Evolutionary conservation across 768 basidiomycete species (phyloP).

Genomic region (Amanita rimosa): DNA sequence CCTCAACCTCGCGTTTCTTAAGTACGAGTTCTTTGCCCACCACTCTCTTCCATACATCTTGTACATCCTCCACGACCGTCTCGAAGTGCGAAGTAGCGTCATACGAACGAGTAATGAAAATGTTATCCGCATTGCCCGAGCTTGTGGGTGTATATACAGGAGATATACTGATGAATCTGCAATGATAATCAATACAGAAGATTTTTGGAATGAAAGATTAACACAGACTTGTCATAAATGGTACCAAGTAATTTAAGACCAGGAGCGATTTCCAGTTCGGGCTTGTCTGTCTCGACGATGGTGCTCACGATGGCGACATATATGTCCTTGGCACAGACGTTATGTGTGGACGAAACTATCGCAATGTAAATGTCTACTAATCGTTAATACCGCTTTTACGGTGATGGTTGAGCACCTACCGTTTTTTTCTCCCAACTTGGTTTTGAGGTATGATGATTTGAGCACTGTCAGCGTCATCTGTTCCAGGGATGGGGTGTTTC

Average conservation of each 20-base stretch:
- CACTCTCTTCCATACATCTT: slow-evolving; percentile 91
- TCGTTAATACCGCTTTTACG: not conserved
- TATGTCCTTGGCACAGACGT: slow-evolving; percentile 92
- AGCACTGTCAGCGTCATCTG: slow-evolving; percentile 88
- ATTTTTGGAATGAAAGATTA: not conserved
- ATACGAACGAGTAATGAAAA: slow-evolving; percentile 96
- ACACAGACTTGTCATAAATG: slow-evolving; percentile 82
- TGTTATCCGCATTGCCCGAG: slow-evolving; percentile 72
- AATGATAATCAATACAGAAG: slow-evolving; percentile 5
- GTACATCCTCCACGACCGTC: slow-evolving; percentile 95
- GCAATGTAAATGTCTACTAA: slow-evolving; percentile 93
- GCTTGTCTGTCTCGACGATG: slow-evolving; percentile 89
- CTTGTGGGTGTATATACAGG: slow-evolving; percentile 86
- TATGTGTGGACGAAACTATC: slow-evolving; percentile 93
- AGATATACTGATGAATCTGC: slow-evolving; percentile 82
- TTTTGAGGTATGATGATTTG: slow-evolving; percentile 99
- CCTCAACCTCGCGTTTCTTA: slow-evolving; percentile 76
- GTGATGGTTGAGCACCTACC: slow-evolving; percentile 38
- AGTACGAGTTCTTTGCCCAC: slow-evolving; percentile 68
- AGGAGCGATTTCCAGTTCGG: slow-evolving; percentile 87
- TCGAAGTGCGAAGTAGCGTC: slow-evolving; percentile 99
- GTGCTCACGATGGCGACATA: slow-evolving; percentile 98
- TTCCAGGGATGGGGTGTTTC: slow-evolving; percentile 97
- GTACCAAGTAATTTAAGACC: slow-evolving; percentile 86
- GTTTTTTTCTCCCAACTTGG: slow-evolving; percentile 85